These are phyloP conservation scores for Penicillium nordicum DNA, from an alignment of 2,329 filamentous ascomycete species.

Conservation along the genomic window DNA sequence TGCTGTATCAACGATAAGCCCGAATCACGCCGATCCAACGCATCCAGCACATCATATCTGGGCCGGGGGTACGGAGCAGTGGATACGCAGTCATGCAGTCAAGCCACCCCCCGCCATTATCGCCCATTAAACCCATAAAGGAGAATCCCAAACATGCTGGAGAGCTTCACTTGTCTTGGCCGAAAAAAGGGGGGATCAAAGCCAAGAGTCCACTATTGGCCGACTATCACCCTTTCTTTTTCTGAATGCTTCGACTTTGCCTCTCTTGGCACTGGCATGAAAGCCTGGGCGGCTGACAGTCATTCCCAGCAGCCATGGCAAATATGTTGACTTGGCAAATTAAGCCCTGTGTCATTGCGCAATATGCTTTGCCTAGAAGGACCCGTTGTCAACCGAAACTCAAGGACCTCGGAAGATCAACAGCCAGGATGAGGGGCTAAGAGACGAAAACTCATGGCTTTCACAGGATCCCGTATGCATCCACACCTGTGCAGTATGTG, in stretches of 20 bases:
- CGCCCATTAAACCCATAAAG: constrained; percentile 13
- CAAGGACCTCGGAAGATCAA: constrained; percentile 33
- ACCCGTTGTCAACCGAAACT: constrained; percentile 27
- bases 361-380: constrained; percentile 16
- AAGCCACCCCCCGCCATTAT: constrained; percentile 21
- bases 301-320: constrained; percentile 17
- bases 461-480: constrained; percentile 14
- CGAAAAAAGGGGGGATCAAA: constrained; percentile 17
- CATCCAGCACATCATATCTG: constrained; percentile 17
- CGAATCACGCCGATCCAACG: constrained; percentile 27
- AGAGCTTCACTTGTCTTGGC: constrained; percentile 31
- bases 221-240: constrained; percentile 17
- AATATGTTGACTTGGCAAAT: constrained; percentile 15
- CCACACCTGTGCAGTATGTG: constrained; percentile 1
- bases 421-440: constrained; percentile 28
- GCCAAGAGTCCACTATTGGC: constrained; percentile 31
- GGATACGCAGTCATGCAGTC: constrained; percentile 22
- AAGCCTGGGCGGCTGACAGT: constrained; percentile 7
- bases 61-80: constrained; percentile 12
- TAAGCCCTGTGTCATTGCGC: constrained; percentile 11
- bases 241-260: constrained; percentile 23
- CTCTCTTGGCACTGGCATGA: constrained; percentile 26
- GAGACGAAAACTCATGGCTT: constrained; percentile 11
- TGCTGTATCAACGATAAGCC: constrained; percentile 21
- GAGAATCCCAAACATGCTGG: constrained; percentile 18